phyloP scores from a whole-genome alignment of 208 protist genomes.

The Jaenimonas drosophilae region DNA sequence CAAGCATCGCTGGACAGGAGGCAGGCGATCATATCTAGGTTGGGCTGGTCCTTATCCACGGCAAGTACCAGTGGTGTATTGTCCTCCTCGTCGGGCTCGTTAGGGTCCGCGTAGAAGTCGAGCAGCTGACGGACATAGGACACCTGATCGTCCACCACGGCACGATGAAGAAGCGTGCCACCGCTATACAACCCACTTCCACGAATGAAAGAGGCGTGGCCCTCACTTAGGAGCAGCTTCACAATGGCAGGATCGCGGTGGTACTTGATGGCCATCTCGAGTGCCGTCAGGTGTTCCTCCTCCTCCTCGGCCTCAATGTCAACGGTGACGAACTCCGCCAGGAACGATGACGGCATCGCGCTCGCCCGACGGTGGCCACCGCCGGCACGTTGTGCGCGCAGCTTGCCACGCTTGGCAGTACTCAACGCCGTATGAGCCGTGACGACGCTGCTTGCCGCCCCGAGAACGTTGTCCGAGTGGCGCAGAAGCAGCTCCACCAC shows the following conservation, averaged over 20 bases:
- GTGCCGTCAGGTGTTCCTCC: slow-evolving; percentile 23
- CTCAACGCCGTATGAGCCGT: slow-evolving; percentile 2
- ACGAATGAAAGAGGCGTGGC: slow-evolving; percentile 31
- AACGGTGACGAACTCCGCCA: slow-evolving; percentile 6
- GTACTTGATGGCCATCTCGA: slow-evolving; percentile 57
- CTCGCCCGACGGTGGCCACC: too few species aligned
- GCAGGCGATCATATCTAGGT: slow-evolving; percentile 20
- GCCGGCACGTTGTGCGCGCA: background rate
- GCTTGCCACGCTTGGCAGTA: background rate
- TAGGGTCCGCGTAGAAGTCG: slow-evolving; percentile 52
- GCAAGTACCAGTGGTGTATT: slow-evolving; percentile 57
- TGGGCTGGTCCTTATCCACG: slow-evolving; percentile 5
- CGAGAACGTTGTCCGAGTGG: slow-evolving; percentile 14
- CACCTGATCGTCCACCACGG: slow-evolving; percentile 24
- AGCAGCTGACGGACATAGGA: slow-evolving; percentile 34
- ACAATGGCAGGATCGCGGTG: slow-evolving; percentile 16
- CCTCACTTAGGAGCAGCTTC: slow-evolving; percentile 30
- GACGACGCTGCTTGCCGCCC: slow-evolving; percentile 2
- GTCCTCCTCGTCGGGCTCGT: slow-evolving; percentile 48
- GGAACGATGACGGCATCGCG: too few species aligned
- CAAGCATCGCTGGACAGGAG: slow-evolving; percentile 40
- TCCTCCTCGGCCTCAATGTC: slow-evolving; percentile 60
- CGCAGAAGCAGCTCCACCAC: slow-evolving; percentile 49
- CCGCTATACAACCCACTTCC: slow-evolving; percentile 30
- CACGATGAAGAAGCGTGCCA: slow-evolving; percentile 46